These are phyloP conservation scores for Polyporus arcularius DNA, from an alignment of 768 basidiomycete species.

Conservation along the genomic window DNA sequence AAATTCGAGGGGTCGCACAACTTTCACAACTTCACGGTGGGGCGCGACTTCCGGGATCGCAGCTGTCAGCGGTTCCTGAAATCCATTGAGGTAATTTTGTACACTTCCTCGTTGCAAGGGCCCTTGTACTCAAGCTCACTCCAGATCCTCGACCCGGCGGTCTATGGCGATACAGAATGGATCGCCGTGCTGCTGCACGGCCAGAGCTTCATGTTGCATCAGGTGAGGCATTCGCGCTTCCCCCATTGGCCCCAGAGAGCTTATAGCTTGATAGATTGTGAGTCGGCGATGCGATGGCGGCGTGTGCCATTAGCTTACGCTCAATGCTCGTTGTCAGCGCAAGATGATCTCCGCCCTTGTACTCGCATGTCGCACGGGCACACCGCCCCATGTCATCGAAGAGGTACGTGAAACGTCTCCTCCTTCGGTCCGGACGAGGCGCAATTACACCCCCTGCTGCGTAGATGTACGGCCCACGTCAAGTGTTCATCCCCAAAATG, in stretches of 20 bases:
- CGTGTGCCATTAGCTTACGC: no score
- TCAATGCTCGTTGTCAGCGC: constrained; percentile 51
- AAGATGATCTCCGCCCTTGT: constrained; percentile 95
- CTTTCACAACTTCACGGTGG: constrained; percentile 97
- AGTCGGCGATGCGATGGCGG: background rate
- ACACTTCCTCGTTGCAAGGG: background rate
- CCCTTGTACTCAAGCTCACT: background rate
- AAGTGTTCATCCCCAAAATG: constrained; percentile 91
- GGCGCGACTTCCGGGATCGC: constrained; percentile 78
- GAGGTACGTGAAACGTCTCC: constrained; percentile 47
- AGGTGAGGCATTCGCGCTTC: constrained; percentile 53
- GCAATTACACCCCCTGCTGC: background rate
- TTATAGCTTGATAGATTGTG: constrained; percentile 20
- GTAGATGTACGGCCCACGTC: constrained; percentile 76
- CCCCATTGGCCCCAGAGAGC: background rate
- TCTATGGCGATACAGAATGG: constrained; percentile 94
- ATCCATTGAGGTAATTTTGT: constrained; percentile 63
- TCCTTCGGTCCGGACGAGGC: background rate
- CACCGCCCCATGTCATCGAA: constrained; percentile 73
- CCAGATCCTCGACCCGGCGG: constrained; percentile 81
- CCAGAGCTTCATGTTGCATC: constrained; percentile 99
- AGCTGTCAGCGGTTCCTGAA: constrained; percentile 90
- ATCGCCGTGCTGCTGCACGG: constrained; percentile 92
- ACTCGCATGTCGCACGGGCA: constrained; percentile 73
- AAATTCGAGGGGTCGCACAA: constrained; percentile 90